Percentiles rank a stretch among this genome's conserved stretches.
These are phyloP conservation scores for Backusella liffmaniae DNA, from an alignment of 192 early-diverging fungal genomes.

Conservation along the genomic window DNA sequence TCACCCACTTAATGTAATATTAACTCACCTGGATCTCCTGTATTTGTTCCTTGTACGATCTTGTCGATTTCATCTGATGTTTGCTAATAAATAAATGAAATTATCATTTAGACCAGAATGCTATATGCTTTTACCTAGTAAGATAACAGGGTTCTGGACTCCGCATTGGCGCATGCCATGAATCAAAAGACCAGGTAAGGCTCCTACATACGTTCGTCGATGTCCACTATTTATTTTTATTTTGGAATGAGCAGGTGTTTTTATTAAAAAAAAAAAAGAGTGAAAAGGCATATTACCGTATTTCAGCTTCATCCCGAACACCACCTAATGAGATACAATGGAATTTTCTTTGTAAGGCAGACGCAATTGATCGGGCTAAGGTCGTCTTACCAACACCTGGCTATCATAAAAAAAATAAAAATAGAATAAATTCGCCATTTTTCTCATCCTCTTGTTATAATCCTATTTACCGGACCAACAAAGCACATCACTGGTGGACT, in stretches of 20 bases:
- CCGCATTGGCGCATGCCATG: slow-evolving; percentile 67
- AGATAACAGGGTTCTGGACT: slow-evolving; percentile 74
- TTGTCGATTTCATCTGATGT: slow-evolving; percentile 76
- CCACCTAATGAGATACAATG: slow-evolving; percentile 83
- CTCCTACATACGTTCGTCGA: slow-evolving; percentile 84
- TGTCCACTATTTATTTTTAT: slow-evolving; percentile 67
- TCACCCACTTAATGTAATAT: neutral
- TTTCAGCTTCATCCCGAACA: slow-evolving; percentile 85
- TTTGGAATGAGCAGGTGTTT: slow-evolving; percentile 24
- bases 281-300: slow-evolving; percentile 58
- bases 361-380: slow-evolving; percentile 74
- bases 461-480: slow-evolving; percentile 65
- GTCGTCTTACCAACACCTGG: slow-evolving; percentile 78
- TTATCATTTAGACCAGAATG: slow-evolving; percentile 32
- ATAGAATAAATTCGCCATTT: too few relatives aligned
- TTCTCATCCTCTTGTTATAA: slow-evolving; percentile 55
- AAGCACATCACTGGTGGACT: slow-evolving; percentile 74
- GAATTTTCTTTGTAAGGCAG: slow-evolving; percentile 73
- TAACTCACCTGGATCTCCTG: slow-evolving; percentile 62
- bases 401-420: neutral
- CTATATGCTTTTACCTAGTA: slow-evolving; percentile 54
- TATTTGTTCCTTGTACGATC: slow-evolving; percentile 52
- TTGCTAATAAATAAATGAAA: slow-evolving; percentile 23
- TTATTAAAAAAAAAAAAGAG: slow-evolving; percentile 19
- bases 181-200: slow-evolving; percentile 78